phyloP scores from a whole-genome alignment of 164 flowering plant genomes.

The Liquidambar formosana region DNA sequence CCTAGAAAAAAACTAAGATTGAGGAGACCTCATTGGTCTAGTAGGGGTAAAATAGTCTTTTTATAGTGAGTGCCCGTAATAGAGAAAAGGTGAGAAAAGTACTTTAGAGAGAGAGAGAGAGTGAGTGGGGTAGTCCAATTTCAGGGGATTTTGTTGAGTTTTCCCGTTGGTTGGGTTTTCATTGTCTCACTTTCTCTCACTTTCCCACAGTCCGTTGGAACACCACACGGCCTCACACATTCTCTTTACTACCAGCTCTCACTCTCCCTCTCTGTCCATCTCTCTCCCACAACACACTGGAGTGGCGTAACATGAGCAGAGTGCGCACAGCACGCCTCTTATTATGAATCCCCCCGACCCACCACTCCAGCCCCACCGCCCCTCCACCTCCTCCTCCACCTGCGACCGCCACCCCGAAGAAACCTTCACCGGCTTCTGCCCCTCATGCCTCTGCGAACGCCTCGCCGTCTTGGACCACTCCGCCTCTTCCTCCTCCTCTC shows the following conservation, averaged over 20 bases:
- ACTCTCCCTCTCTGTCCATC: conserved; percentile 9
- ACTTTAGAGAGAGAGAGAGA: not conserved
- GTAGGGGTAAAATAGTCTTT: conserved; percentile 7
- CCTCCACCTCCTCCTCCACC: conserved; percentile 56
- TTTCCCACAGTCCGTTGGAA: conserved; percentile 24
- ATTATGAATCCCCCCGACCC: conserved; percentile 54
- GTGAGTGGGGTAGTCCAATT: not conserved
- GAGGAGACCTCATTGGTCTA: not conserved
- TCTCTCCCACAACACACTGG: not conserved
- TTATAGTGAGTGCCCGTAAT: conserved; percentile 16
- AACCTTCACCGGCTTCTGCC: conserved; percentile 71
- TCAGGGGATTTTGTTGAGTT: conserved; percentile 13
- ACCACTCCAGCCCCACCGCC: conserved; percentile 44
- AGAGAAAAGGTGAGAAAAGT: not conserved
- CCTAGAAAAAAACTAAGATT: too few relatives aligned
- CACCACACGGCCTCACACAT: conserved; percentile 15
- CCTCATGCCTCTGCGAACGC: conserved; percentile 77
- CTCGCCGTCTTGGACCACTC: conserved; percentile 50
- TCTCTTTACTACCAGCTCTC: not conserved
- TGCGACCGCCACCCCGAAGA: conserved; percentile 73
- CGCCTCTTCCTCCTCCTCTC: conserved; percentile 20
- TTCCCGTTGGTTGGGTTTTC: conserved; percentile 4
- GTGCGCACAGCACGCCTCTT: conserved; percentile 12
- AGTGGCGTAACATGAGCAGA: conserved; percentile 29
- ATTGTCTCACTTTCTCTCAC: conserved; percentile 10